Evolutionary conservation across 164 flowering plant species (phyloP).

Genomic region (Saururus chinensis): DNA sequence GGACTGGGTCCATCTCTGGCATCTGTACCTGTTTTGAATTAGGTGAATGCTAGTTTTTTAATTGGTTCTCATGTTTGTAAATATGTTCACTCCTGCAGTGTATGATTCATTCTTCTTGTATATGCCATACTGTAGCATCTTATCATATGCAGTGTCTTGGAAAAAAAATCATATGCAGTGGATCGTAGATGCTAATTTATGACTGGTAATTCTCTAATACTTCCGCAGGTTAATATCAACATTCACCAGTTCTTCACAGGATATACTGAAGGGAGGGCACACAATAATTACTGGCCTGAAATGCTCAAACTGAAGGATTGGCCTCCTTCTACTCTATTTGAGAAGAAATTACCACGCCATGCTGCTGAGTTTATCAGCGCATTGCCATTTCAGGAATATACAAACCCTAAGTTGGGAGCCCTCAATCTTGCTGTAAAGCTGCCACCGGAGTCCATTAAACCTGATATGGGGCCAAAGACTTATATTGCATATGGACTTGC

Average conservation of each 20-base stretch:
- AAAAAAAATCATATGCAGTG: too few relatives aligned
- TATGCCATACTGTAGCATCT: too few relatives aligned
- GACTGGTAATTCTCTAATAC: not conserved
- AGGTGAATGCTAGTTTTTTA: too few relatives aligned
- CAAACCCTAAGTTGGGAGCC: conserved; percentile 37
- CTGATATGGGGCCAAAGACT: conserved; percentile 69
- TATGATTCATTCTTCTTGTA: too few relatives aligned
- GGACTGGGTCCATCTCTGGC: too few relatives aligned
- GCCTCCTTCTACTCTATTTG: conserved; percentile 50
- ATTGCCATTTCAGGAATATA: conserved; percentile 57
- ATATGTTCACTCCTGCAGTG: too few relatives aligned
- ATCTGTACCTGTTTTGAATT: too few relatives aligned
- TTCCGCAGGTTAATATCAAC: conserved; percentile 34
- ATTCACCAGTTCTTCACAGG: conserved; percentile 48
- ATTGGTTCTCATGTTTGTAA: too few relatives aligned
- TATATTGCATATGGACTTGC: conserved; percentile 59
- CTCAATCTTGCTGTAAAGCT: conserved; percentile 47
- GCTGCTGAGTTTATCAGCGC: conserved; percentile 38
- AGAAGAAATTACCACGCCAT: conserved; percentile 47
- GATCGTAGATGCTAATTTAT: too few relatives aligned
- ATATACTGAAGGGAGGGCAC: conserved; percentile 25
- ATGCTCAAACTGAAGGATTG: conserved; percentile 64
- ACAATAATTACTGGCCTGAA: conserved; percentile 28
- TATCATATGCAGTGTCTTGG: too few relatives aligned
- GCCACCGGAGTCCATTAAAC: conserved; percentile 32